Conservation (phyloP, 352 stramenopile genomes). For the Phytophthora pinifolia region DNA sequence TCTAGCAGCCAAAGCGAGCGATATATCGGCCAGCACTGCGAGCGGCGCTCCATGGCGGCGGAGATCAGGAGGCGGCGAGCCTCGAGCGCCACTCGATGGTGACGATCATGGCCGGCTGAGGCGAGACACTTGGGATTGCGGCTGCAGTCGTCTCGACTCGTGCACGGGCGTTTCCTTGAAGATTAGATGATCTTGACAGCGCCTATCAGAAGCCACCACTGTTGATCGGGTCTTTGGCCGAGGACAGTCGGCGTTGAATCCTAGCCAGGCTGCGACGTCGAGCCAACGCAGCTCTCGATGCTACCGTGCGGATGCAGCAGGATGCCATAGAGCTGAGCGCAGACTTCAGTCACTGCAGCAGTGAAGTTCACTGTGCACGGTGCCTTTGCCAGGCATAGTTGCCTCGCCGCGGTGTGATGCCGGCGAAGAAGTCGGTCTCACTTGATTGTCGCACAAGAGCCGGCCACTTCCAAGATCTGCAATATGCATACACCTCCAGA, state of each 20-base stretch:
- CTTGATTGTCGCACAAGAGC: not conserved
- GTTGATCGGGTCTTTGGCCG: not conserved
- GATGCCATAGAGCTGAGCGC: not conserved
- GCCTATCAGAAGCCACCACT: conserved; percentile 5
- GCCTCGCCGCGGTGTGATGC: too few relatives aligned
- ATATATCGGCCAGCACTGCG: too few relatives aligned
- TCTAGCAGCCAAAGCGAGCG: too few relatives aligned
- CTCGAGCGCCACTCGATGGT: too few relatives aligned
- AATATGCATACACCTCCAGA: not conserved
- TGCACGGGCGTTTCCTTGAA: conserved; percentile 18
- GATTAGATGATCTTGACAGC: conserved; percentile 15
- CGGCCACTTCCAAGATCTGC: not conserved
- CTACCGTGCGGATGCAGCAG: conserved; percentile 1
- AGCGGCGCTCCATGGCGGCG: too few relatives aligned
- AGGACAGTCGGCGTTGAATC: too few relatives aligned
- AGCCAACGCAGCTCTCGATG: conserved; percentile 2
- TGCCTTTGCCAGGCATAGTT: too few relatives aligned
- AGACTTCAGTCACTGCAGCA: too few relatives aligned
- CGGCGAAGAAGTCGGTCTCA: not conserved
- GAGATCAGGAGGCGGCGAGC: too few relatives aligned
- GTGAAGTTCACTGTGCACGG: too few relatives aligned
- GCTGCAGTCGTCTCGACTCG: conserved; percentile 3
- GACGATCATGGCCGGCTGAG: not conserved
- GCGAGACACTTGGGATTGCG: conserved; percentile 18
- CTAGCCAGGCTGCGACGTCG: not conserved